These are phyloP conservation scores for Echeveria elegans DNA, from an alignment of 164 flowering plant species.

Conservation along the genomic window DNA sequence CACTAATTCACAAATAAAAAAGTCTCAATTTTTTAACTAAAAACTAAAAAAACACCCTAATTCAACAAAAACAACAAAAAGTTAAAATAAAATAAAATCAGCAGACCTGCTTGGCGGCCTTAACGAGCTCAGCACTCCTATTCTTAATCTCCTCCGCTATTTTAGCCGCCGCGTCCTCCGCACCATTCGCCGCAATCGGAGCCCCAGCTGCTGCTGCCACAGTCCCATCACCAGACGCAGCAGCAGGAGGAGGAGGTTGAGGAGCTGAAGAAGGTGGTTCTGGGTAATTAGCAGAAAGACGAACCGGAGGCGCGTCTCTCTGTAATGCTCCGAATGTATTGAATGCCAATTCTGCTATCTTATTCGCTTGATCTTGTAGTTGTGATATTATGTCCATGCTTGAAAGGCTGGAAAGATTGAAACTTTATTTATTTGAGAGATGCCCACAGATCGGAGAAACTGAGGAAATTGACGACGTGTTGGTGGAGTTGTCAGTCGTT, in stretches of 20 bases:
- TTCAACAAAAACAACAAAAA: not conserved
- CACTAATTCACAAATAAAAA: not conserved
- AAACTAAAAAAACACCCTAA: not conserved
- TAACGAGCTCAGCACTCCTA: conserved; percentile 66
- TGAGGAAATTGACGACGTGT: not conserved
- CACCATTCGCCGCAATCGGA: not conserved
- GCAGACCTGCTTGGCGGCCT: conserved; percentile 86
- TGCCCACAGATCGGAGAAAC: not conserved
- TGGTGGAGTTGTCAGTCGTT: not conserved
- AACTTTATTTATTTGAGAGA: not conserved
- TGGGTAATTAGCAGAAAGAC: conserved; percentile 71
- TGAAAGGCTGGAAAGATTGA: not conserved
- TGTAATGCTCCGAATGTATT: conserved; percentile 75
- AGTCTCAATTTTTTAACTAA: not conserved
- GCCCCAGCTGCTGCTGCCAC: not conserved
- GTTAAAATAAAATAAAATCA: not conserved
- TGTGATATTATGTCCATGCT: conserved; percentile 85
- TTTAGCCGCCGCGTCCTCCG: conserved; percentile 21
- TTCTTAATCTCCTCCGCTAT: conserved; percentile 64
- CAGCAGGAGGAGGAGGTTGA: conserved; percentile 12
- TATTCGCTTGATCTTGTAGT: conserved; percentile 70
- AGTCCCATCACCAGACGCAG: not conserved
- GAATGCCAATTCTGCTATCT: conserved; percentile 58
- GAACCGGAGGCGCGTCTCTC: conserved; percentile 83
- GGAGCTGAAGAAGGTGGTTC: conserved; percentile 45